Evolutionary conservation across 257 asterid species (phyloP).

Genomic region (Solanum infundibuliforme): DNA sequence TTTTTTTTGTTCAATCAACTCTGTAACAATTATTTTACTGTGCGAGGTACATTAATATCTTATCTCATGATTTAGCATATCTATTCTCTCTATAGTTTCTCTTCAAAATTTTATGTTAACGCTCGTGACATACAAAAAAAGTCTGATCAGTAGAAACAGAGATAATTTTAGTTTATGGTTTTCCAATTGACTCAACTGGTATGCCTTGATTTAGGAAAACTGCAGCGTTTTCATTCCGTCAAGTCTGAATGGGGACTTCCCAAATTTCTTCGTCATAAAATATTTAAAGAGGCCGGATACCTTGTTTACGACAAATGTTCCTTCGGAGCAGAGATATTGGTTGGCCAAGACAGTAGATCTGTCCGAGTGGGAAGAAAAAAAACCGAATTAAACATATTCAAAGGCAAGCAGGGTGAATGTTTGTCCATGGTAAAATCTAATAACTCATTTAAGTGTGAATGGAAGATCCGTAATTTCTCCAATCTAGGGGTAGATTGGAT

Average conservation of each 20-base stretch:
- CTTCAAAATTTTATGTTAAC: neutral
- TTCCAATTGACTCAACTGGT: neutral
- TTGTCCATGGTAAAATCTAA: neutral
- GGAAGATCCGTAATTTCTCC: neutral
- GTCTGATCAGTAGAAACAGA: neutral
- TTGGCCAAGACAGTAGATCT: neutral
- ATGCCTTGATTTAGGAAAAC: neutral
- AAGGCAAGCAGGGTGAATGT: neutral
- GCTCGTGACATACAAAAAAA: neutral
- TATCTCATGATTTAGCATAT: neutral
- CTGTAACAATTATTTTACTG: neutral
- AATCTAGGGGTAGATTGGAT: neutral
- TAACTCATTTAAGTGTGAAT: neutral
- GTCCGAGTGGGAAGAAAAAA: neutral
- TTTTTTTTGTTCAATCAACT: conserved; percentile 8
- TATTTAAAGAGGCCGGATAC: conserved; percentile 2
- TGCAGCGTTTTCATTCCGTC: neutral
- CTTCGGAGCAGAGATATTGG: conserved; percentile 10
- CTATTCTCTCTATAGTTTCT: neutral
- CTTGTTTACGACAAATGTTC: conserved; percentile 5
- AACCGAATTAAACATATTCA: neutral
- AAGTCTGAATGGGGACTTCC: conserved; percentile 5
- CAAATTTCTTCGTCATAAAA: neutral
- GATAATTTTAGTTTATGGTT: too few species aligned
- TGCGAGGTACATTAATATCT: neutral